Evolutionary conservation across 1,139 yeast species (phyloP).

Genomic region (Pichia inconspicua): DNA sequence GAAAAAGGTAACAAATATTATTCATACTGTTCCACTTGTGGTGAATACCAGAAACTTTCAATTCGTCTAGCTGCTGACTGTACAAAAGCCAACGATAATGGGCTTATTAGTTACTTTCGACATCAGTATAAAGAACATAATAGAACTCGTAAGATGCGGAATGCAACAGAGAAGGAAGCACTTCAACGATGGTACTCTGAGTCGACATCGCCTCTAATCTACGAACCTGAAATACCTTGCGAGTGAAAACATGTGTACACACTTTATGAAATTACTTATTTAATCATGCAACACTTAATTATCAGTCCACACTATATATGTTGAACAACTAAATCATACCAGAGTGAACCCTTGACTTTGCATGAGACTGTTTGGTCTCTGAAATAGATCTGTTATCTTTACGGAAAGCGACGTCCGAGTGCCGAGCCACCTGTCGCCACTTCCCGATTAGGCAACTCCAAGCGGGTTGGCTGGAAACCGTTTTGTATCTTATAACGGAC

Average conservation of each 20-base stretch:
- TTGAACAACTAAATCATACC: too few species aligned
- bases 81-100: background rate
- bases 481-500: background rate
- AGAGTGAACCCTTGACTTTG: too few species aligned
- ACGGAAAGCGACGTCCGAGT: background rate
- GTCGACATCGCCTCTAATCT: background rate
- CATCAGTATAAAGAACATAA: constrained; percentile 4
- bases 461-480: background rate
- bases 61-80: background rate
- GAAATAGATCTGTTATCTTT: background rate
- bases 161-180: background rate
- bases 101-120: constrained; percentile 7
- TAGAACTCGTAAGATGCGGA: constrained; percentile 3
- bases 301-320: background rate
- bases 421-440: background rate
- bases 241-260: background rate
- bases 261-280: too few species aligned
- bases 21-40: constrained; percentile 7
- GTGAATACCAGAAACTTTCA: background rate
- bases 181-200: background rate
- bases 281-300: background rate
- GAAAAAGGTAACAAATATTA: background rate
- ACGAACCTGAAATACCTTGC: background rate
- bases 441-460: background rate
- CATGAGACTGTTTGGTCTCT: too few species aligned